Percentiles rank a stretch among this genome's conserved stretches.
These are phyloP conservation scores for Cladosporium sp. DNA, from an alignment of 2,329 filamentous ascomycete species.

Conservation along the genomic window DNA sequence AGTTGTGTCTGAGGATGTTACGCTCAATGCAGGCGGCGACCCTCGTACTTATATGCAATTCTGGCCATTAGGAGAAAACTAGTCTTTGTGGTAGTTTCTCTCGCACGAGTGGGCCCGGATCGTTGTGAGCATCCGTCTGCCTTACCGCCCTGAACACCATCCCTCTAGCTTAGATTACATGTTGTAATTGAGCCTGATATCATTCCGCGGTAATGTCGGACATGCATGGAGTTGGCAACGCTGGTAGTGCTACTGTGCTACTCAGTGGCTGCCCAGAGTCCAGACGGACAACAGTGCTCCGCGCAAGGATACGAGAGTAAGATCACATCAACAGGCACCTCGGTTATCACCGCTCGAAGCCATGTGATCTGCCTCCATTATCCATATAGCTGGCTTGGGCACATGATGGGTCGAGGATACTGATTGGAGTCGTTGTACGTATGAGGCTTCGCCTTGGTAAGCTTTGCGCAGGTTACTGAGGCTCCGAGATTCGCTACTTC, in stretches of 20 bases:
- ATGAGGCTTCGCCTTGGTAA: constrained; percentile 12
- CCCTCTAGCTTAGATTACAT: not conserved
- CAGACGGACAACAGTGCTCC: constrained; percentile 6
- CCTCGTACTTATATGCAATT: constrained; percentile 4
- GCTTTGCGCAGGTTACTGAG: constrained; percentile 10
- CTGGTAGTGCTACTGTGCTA: not conserved
- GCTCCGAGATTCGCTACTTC: not conserved
- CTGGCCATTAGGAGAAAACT: not conserved
- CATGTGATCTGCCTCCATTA: not conserved
- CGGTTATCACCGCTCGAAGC: not conserved
- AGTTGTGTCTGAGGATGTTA: constrained; percentile 3
- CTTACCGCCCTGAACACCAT: not conserved
- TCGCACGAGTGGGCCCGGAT: not conserved
- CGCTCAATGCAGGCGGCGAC: not conserved
- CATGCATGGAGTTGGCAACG: constrained; percentile 5
- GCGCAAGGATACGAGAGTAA: constrained; percentile 1
- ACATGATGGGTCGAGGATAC: not conserved
- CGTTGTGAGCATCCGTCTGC: not conserved
- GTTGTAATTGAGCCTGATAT: constrained; percentile 15
- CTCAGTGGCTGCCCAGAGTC: not conserved
- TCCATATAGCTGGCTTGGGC: not conserved
- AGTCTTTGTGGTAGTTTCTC: not conserved
- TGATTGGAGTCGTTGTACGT: not conserved
- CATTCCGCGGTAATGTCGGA: not conserved
- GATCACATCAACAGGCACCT: not conserved